phyloP scores from a whole-genome alignment of 805 yeast species.

The Citeromyces matritensis region DNA sequence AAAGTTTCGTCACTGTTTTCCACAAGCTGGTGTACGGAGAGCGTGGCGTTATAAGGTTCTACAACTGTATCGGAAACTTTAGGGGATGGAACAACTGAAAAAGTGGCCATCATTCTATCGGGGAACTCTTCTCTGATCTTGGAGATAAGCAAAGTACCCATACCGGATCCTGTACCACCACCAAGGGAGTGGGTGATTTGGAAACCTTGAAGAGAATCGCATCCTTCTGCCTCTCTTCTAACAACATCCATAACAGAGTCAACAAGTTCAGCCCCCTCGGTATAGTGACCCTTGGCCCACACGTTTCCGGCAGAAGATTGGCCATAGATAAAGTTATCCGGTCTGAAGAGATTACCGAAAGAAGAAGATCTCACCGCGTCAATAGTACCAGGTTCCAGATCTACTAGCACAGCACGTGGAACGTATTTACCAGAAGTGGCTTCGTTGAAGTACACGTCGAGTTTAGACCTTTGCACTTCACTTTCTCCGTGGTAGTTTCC shows the following conservation, averaged over 20 bases:
- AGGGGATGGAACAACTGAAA: constrained; percentile 86
- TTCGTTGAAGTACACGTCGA: constrained; percentile 80
- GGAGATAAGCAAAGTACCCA: constrained; percentile 81
- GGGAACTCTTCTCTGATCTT: constrained; percentile 87
- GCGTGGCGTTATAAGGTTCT: constrained; percentile 88
- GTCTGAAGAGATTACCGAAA: constrained; percentile 82
- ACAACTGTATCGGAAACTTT: constrained; percentile 87
- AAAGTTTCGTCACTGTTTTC: constrained; percentile 88
- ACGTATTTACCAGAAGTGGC: constrained; percentile 82
- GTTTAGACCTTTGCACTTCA: constrained; percentile 31
- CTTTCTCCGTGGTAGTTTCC: constrained; percentile 56
- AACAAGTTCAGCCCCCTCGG: constrained; percentile 91
- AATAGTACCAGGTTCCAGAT: constrained; percentile 89
- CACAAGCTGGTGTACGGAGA: constrained; percentile 81
- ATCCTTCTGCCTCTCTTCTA: constrained; percentile 86
- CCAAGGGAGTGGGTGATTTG: constrained; percentile 75
- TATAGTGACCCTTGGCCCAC: constrained; percentile 96
- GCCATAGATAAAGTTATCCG: constrained; percentile 81
- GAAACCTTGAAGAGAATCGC: constrained; percentile 91
- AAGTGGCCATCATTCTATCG: constrained; percentile 93
- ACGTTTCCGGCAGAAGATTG: constrained; percentile 91
- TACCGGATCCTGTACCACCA: constrained; percentile 95
- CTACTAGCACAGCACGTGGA: constrained; percentile 86
- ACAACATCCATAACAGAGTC: constrained; percentile 82
- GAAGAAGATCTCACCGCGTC: constrained; percentile 69